Percentiles rank a stretch among this genome's conserved stretches.
These are phyloP conservation scores for Rubus parviflorus DNA, from an alignment of 306 rosid species.

Conservation along the genomic window DNA sequence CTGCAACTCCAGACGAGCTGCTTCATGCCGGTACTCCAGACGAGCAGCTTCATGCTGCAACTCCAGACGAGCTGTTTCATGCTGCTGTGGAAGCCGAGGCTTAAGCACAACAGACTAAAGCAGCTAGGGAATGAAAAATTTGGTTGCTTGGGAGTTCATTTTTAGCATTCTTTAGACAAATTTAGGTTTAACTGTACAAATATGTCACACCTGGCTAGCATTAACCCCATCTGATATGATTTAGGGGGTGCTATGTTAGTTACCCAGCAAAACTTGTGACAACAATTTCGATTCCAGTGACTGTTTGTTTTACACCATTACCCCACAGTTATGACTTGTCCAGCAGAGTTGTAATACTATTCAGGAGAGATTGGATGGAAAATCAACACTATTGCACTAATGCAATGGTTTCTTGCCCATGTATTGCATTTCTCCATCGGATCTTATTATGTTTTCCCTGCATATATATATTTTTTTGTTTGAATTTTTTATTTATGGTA, in stretches of 20 bases:
- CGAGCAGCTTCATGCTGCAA: conserved; percentile 48
- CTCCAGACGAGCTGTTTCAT: conserved; percentile 86
- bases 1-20: conserved; percentile 87
- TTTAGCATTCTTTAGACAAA: conserved; percentile 58
- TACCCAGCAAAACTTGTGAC: conserved; percentile 45
- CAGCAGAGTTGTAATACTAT: conserved; percentile 20
- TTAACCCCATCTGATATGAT: conserved; percentile 52
- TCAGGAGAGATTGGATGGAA: conserved; percentile 17
- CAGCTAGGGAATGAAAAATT: conserved; percentile 22
- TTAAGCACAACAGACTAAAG: conserved; percentile 37
- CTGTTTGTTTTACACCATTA: conserved; percentile 42
- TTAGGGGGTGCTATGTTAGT: conserved; percentile 49
- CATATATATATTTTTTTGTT: not conserved
- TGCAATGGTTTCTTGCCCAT: not conserved
- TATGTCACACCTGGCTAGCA: conserved; percentile 62
- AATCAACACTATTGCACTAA: conserved; percentile 1
- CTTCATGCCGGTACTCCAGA: conserved; percentile 41
- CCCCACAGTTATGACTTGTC: conserved; percentile 17
- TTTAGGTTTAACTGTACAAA: conserved; percentile 90
- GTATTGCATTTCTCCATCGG: not conserved
- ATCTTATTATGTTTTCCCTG: not conserved
- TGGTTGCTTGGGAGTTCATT: conserved; percentile 30
- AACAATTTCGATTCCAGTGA: conserved; percentile 40
- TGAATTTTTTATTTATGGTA: too few species aligned
- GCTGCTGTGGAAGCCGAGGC: conserved; percentile 45